Evolutionary conservation across 176 grass and related monocot genomes (phyloP), one percentile per base, ranked within the genome.

Genomic region (Avena insularis): DNA sequence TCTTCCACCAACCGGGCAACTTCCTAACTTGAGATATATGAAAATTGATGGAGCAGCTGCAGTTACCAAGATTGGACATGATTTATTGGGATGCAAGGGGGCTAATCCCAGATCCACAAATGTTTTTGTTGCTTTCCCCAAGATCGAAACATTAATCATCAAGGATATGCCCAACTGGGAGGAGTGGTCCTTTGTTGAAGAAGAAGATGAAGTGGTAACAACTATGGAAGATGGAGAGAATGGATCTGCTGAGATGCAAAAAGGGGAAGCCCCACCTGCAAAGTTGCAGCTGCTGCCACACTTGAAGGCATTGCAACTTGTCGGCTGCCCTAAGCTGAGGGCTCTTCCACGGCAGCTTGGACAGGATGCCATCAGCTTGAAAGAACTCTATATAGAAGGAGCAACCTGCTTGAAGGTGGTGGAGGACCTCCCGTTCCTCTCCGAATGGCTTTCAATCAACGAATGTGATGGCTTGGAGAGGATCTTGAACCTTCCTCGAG

Each of bases 361-460:
- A 71, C 68, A 40, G 38, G 68, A 71, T 36, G 68, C 19, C 68
- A 71, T 36, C 68, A 71, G 19, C 16, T 20, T 71, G 36, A n/a
- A 71, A 46, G 1, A 0, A 0, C 35, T 71, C 1, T 0, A 0
- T 5, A 2, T 72, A 46, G 0, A 5, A 0, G 17, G 40, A 5
- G 20, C 70, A 47, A 48, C 9, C 0, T 73, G 4, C 70, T 73
- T 73, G 70, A 47, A 48, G 70, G 19, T 12, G 11, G 40, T 73
- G 70, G 43, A 73, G 70, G 70, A 73, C 11, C 10, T 73, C 40
- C 40, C 43, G 2, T 73, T 73, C 43, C 19, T 73, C 38, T 65
- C 62, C 4, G 16, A 9, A 2, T 0, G 1, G 1, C 3, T 2
- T 17, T 0, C 4, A 1, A 45, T 64, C 23, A 1, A 0, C 0